These are phyloP conservation scores for Pythium oligandrum DNA, from an alignment of 352 stramenopile genomes.

Conservation along the genomic window DNA sequence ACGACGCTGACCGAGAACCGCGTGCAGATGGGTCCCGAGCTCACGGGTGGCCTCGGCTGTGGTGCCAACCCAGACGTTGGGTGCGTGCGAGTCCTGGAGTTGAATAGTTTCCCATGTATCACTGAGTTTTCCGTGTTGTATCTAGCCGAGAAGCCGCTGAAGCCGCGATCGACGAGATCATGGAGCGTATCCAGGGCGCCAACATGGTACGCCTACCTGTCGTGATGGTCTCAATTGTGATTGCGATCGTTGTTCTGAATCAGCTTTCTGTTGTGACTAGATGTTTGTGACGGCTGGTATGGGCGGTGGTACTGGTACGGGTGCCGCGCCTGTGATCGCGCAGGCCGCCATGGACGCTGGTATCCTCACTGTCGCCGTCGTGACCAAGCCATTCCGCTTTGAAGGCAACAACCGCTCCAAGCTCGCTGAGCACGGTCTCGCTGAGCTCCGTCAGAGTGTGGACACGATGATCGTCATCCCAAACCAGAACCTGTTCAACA, in stretches of 20 bases:
- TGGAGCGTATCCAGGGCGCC: constrained; percentile 75
- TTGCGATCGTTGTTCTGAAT: no score
- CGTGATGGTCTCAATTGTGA: neutral
- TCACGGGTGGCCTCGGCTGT: constrained; percentile 80
- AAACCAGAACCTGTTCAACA: constrained; percentile 89
- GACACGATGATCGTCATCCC: constrained; percentile 88
- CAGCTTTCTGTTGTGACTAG: constrained; percentile 17
- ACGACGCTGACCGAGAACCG: constrained; percentile 89
- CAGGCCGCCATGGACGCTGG: constrained; percentile 76
- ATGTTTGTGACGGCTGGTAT: constrained; percentile 88
- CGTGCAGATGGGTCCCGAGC: constrained; percentile 84
- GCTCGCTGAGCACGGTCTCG: constrained; percentile 68
- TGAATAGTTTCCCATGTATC: no score
- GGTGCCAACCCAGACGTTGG: constrained; percentile 80
- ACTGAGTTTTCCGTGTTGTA: no score
- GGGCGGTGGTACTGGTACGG: constrained; percentile 78
- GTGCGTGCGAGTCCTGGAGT: neutral
- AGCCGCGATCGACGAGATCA: constrained; percentile 76
- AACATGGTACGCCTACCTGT: constrained; percentile 61
- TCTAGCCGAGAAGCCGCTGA: constrained; percentile 67
- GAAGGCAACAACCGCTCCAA: constrained; percentile 81
- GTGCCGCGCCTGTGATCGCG: constrained; percentile 79
- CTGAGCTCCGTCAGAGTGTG: constrained; percentile 77
- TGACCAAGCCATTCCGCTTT: constrained; percentile 88
- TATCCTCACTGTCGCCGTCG: constrained; percentile 81